Evolutionary conservation across 2,329 filamentous ascomycete genomes (phyloP).

Genomic region (Teratosphaeria viscida): DNA sequence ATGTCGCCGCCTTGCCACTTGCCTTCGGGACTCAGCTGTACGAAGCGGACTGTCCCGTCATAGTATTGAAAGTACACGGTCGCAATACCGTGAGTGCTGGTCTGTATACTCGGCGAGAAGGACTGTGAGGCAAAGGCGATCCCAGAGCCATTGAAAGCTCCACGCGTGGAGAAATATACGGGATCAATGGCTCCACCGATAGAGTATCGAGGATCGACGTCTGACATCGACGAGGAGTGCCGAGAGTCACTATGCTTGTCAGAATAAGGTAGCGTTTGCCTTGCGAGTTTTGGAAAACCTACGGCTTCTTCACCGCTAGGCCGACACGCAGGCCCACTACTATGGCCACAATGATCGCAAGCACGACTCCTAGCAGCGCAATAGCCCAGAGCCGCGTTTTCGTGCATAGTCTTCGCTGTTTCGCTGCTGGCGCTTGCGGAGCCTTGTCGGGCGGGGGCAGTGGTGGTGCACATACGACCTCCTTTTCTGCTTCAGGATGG

Average conservation of each 20-base stretch:
- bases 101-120: conserved; percentile 21
- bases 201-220: conserved; percentile 11
- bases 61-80: conserved; percentile 38
- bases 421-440: neutral
- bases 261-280: neutral
- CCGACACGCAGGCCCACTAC: neutral
- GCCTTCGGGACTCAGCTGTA: conserved; percentile 27
- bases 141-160: conserved; percentile 39
- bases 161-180: conserved; percentile 29
- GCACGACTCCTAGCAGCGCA: neutral
- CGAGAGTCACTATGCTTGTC: neutral
- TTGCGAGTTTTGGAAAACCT: neutral
- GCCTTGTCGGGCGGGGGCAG: conserved; percentile 7
- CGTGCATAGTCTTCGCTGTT: neutral
- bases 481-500: conserved; percentile 18
- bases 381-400: neutral
- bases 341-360: neutral
- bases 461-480: conserved; percentile 14
- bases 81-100: conserved; percentile 27
- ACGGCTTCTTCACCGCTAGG: neutral
- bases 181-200: conserved; percentile 32
- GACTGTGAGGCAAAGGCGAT: conserved; percentile 36
- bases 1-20: conserved; percentile 29
- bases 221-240: conserved; percentile 1
- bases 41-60: conserved; percentile 31